Conservation (phyloP, 129 eudicot species). For the Dittrichia graveolens region DNA sequence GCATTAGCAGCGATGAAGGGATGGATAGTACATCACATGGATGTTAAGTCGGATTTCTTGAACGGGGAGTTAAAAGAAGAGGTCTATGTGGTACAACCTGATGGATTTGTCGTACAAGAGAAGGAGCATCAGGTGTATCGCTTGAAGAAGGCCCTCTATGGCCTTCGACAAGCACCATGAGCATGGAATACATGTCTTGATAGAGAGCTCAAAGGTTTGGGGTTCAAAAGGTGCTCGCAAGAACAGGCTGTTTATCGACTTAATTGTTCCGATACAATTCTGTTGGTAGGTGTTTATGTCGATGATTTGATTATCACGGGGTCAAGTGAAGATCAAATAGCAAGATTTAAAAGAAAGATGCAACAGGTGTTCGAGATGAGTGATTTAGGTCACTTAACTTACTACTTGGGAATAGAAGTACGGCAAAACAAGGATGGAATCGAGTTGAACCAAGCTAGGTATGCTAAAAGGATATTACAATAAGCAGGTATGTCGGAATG, state of each 20-base stretch:
- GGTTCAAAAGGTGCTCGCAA: neutral
- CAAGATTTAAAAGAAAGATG: neutral
- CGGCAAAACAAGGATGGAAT: neutral
- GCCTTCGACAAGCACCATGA: too few relatives aligned
- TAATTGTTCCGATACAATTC: neutral
- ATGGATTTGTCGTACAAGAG: too few relatives aligned
- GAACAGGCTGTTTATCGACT: neutral
- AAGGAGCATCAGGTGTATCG: too few relatives aligned
- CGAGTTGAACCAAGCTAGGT: neutral
- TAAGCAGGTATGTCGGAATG: neutral
- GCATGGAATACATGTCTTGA: too few relatives aligned
- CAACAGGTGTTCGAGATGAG: neutral
- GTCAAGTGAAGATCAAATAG: neutral
- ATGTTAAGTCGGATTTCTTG: neutral
- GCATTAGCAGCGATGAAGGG: neutral
- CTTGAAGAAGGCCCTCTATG: too few relatives aligned
- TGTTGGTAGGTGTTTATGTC: neutral
- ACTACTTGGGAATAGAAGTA: neutral
- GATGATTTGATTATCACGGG: conserved; percentile 1
- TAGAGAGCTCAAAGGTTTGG: too few relatives aligned
- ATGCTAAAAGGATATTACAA: neutral
- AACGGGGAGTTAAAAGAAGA: too few relatives aligned
- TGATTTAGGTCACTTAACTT: neutral
- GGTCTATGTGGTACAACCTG: too few relatives aligned
- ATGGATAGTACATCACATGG: neutral